Evolutionary conservation across 1,139 yeast species (phyloP), one percentile per base, ranked within the genome.

Genomic region (Barnettozyma hawaiiensis): DNA sequence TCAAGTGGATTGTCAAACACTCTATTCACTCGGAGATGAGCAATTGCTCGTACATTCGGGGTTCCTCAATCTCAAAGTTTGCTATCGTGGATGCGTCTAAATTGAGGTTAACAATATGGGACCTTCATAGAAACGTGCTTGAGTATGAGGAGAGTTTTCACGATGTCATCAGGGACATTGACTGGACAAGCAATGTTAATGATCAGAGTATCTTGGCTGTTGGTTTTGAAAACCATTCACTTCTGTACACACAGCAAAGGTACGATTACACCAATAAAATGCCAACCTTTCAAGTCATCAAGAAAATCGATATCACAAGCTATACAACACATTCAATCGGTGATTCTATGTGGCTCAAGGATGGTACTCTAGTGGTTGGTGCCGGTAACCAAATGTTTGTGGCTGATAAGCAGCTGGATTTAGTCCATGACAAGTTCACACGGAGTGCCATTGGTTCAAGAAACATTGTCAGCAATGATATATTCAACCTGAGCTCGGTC

Each of bases 351-450:
- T 90, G 97, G 97, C 66, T 90, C 46, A 72, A 75, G 43, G 78
- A 81, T 52, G 96, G 95, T 1, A 75, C 79, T 27, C 70, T 89
- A 48, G 90, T 86, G 1, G 77, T 86, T 45, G 97, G 94, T 5
- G 73, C 94, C 18, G 97, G 97, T 1, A 90, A 90, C 59, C 97
- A 89, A 59, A 72, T 90, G 40, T 87, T 85, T 55, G 73, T 89
- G 40, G 86, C 85, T 48, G 95, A 87, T 57, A 80, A 83, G 53
- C 70, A 72, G 44, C 66, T 86, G 43, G 81, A 86, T 64, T 64
- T 73, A 16, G 70, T 72, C 1, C 66, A 66, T 38, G 82, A 77
- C 54, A 64, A 64, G 20, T 65, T 71, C 28, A 74, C 81, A 2
- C 63, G 66, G 36, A 63, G 66, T 41, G 64, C 70, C 0, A 66